Percentiles rank a stretch among this genome's conserved stretches.
Conservation (phyloP, 345 rosid species). For the Hibiscus syriacus region DNA sequence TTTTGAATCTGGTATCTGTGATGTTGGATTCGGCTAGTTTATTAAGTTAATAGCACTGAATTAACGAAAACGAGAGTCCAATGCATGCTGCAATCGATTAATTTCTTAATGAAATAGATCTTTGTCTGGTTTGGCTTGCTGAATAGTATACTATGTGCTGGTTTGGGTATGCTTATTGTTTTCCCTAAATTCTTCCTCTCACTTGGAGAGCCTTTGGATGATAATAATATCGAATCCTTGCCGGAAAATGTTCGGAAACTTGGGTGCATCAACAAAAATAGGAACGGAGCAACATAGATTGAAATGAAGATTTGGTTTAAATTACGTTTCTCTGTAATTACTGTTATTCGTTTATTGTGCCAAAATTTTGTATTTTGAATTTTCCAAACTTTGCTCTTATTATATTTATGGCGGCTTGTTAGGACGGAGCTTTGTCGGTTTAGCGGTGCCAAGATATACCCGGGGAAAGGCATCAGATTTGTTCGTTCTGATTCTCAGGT, state of each 20-base stretch:
- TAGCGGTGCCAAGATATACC: conserved; percentile 64
- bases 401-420: neutral
- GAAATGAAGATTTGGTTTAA: neutral
- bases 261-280: too few relatives aligned
- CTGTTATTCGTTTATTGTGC: neutral
- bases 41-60: neutral
- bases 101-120: neutral
- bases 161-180: too few relatives aligned
- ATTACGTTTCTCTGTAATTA: neutral
- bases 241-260: neutral
- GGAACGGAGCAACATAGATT: neutral
- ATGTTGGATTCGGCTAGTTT: neutral
- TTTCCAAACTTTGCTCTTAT: neutral
- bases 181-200: too few relatives aligned
- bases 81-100: neutral
- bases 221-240: neutral
- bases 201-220: neutral
- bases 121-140: neutral
- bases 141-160: too few relatives aligned
- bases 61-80: neutral
- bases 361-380: too few relatives aligned
- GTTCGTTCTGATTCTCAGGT: conserved; percentile 76
- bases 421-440: conserved; percentile 59
- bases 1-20: neutral
- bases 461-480: conserved; percentile 66